Percentiles rank a stretch among this genome's conserved stretches.
Evolutionary conservation across 176 grass and related monocot species (phyloP).

Genomic region (Carex cristatella): DNA sequence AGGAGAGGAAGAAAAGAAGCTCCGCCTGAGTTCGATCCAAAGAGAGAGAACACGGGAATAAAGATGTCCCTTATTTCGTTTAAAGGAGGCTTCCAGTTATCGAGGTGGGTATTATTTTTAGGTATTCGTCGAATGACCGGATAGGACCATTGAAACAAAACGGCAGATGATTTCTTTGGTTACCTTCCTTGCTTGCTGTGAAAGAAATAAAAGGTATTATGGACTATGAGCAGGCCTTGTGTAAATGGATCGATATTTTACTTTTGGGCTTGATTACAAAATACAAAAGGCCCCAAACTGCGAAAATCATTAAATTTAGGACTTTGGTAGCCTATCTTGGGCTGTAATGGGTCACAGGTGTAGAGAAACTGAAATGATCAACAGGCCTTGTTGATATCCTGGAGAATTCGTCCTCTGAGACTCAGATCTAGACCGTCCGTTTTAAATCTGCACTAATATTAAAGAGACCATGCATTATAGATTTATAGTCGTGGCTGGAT

Average conservation of each 20-base stretch:
- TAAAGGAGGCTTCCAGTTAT: neutral
- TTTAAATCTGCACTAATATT: no score
- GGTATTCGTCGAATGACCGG: neutral
- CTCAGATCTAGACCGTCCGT: no score
- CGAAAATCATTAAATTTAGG: no score
- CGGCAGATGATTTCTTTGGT: neutral
- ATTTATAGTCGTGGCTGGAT: no score
- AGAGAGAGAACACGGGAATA: neutral
- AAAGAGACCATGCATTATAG: no score
- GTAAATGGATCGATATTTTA: neutral
- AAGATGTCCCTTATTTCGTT: neutral
- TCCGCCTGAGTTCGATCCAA: conserved; percentile 11
- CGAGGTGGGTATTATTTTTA: neutral
- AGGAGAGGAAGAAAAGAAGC: neutral
- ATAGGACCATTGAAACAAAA: neutral
- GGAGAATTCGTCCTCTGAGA: no score
- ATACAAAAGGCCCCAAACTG: neutral
- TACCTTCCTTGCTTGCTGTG: conserved; percentile 19
- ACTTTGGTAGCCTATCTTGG: no score
- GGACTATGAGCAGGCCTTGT: neutral
- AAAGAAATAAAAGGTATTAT: conserved; percentile 3
- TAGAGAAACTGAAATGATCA: neutral
- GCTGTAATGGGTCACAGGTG: no score
- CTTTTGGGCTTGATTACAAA: neutral
- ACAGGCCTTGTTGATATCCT: neutral